phyloP scores from a whole-genome alignment of 768 basidiomycete species.

The Podaxis sp. region DNA sequence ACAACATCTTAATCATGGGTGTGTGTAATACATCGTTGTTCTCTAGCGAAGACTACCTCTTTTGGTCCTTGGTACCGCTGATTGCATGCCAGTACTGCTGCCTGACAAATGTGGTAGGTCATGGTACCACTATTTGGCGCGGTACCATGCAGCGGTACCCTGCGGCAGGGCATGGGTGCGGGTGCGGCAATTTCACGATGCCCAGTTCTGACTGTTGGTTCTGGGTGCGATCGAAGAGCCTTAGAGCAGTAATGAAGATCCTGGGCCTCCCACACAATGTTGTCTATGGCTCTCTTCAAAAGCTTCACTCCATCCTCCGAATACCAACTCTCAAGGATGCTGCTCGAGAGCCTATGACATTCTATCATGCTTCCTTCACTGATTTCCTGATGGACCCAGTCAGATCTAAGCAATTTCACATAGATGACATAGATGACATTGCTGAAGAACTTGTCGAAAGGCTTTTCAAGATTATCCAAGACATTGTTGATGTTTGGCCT shows the following conservation, averaged over 20 bases:
- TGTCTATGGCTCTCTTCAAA: background rate
- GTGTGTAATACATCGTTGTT: no score
- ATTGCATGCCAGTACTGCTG: no score
- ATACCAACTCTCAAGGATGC: background rate
- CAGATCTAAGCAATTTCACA: background rate
- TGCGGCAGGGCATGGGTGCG: no score
- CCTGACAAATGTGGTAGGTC: no score
- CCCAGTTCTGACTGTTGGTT: background rate
- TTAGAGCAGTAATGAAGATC: background rate
- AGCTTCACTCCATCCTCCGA: background rate
- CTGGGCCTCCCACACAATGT: background rate
- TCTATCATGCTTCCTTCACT: background rate
- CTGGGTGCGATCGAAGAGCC: background rate
- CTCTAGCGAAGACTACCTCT: no score
- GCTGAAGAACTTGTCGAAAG: background rate
- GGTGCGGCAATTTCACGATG: no score
- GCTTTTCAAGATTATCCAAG: background rate
- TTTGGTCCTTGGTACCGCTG: no score
- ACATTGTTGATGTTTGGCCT: no score
- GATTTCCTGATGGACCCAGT: background rate
- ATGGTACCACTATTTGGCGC: no score
- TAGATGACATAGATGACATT: background rate
- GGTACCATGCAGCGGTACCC: no score
- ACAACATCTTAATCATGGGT: no score
- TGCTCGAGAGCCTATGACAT: background rate